Conservation (phyloP, 345 rosid species). For the Populus pruinosa region DNA sequence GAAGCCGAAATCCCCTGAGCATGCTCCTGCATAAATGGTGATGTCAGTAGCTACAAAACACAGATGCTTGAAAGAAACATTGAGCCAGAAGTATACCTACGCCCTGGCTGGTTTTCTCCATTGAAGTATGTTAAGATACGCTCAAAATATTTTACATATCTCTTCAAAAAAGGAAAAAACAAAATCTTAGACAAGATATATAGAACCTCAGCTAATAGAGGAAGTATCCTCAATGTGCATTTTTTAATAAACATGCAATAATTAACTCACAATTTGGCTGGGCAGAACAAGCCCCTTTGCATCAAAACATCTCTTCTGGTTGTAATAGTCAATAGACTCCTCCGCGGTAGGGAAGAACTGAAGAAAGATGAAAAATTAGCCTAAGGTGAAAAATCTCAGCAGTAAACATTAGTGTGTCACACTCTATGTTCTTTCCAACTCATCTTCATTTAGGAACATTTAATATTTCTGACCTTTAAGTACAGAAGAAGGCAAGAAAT, state of each 20-base stretch:
- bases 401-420: constrained; percentile 4
- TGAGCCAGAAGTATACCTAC: constrained; percentile 45
- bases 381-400: constrained; percentile 4
- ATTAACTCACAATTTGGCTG: constrained; percentile 75
- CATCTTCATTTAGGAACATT: constrained; percentile 7
- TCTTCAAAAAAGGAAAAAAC: constrained; percentile 34
- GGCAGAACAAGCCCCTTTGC: constrained; percentile 91
- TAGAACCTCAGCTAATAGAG: neutral
- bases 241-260: constrained; percentile 5
- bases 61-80: constrained; percentile 6
- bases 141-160: constrained; percentile 82
- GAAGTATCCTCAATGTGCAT: neutral
- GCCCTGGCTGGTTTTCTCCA: constrained; percentile 76
- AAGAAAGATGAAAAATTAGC: constrained; percentile 12
- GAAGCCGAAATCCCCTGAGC: constrained; percentile 87
- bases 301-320: constrained; percentile 89
- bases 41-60: constrained; percentile 6
- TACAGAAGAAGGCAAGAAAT: constrained; percentile 81
- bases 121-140: constrained; percentile 68
- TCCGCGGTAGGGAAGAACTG: constrained; percentile 95
- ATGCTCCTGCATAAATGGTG: constrained; percentile 54
- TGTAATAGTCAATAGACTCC: constrained; percentile 78
- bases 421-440: constrained; percentile 8
- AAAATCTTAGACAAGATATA: neutral
- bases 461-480: constrained; percentile 45